Base-by-base conservation (phyloP, 1,139 yeast genomes). In the Entelexis paramagnoliae region DNA sequence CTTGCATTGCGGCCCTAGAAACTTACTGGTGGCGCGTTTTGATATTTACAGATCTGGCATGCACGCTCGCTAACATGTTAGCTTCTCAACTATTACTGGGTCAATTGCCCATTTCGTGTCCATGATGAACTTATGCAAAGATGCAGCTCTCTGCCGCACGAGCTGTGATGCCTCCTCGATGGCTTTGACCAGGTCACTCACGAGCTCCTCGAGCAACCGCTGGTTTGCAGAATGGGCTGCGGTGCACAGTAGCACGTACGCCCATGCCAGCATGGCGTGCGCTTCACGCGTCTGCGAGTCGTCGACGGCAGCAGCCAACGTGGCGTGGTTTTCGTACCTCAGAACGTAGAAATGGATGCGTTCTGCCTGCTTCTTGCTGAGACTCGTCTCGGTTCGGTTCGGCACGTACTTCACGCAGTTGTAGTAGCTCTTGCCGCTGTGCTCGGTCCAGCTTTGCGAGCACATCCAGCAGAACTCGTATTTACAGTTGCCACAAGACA, bases 401-500 rank as follows among this genome's bases (percentile, higher is more conserved):
- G 42, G 49, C 11, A 24, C 42, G 26, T 34, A 38, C 49, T 48
- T 40, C 24, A 45, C 46, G 41, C 60, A 91, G 54, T 80, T 77
- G 67, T 80, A 88, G 66, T 70, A 80, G 48, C 74, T 48, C 22
- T 48, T 70, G 35, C 74, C 72, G 0, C 80, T 80, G 67, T 91
- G 98, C n/a, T 69, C 69, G 1, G 64, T 62, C 98, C 98, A 93
- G 33, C 72, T 75, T 8, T 81, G 82, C 60, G 79, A 66, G 66
- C 99, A 91, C 48, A 88, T 80, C 99, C 99, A 91, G 65, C 99
- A 91, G 65, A 88, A 91, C 63, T 89, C 86, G 64, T 78, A 69
- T 13, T 66, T 65, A 66, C 99, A 91, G 56, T 80, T 82, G 6
- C 77, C 72, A 66, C 99, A 91, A 0, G 80, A 76, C 96, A 91